Base-by-base conservation (phyloP, 371 early-diverging fungal genomes). In the Massospora cicadina region DNA sequence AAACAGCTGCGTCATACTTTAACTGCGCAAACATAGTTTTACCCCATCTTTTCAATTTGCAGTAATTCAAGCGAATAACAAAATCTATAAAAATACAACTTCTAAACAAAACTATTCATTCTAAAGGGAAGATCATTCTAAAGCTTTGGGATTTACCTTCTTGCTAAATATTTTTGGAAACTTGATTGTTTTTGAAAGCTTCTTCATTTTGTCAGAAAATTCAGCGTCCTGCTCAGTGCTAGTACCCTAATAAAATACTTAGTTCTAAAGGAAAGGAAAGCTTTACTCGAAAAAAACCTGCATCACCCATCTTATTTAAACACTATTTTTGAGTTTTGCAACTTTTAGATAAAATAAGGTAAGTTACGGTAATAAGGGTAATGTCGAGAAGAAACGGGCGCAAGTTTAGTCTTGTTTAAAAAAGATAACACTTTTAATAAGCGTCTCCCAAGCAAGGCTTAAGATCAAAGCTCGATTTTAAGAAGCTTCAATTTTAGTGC, bases 191-290 rank as follows among this genome's bases (percentile, higher is more conserved):
- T 86, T 82, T 25, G 89, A 75, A 55, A 94, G 76, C 74, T 91
- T 91, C 72, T 88, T 85, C 58, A 87, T 77, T 69, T 91, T 93
- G 76, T 96, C 85, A 64, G 85, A 84, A 74, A 93, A 95, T 29
- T 93, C 83, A 33, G 78, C 73, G 68, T 96, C 95, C 74, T 94
- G 93, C 54, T 88, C 90, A 24, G 81, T 75, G 61, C 78, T 85
- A 17, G 90, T 86, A 64, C 90, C 90, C 80, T 87, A 43, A 43
- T 43, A 17, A 43, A 43, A 5, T 17, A 43, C 43, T 43, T 43
- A 17, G 43, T 43, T 43, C 43, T 43, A 43, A 43, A 17, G 43
- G 43, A 17, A 43, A 43, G 17, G 17, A 10, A 43, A 43, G n/a
- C n/a, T n/a, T n/a, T n/a, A n/a, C n/a, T n/a, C n/a, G n/a, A n/a